Evolutionary conservation across 805 yeast genomes (phyloP), one percentile per base, ranked within the genome.

Genomic region (Torulaspora quercuum): DNA sequence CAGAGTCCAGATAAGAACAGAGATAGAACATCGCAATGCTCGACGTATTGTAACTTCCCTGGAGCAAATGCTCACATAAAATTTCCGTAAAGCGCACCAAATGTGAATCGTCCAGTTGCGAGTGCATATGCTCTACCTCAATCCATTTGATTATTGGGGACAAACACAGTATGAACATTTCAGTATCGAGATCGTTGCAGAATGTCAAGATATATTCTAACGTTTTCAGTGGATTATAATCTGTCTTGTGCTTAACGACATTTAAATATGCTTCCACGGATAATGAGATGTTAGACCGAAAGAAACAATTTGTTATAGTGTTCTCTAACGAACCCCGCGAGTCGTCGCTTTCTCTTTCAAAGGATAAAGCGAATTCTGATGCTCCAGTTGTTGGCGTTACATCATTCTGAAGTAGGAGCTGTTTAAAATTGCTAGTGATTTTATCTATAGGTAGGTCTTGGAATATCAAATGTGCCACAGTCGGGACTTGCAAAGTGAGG

Each of bases 21-120:
- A 60, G 39, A 5, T 35, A 17, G 11, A 25, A 28, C 14, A 57
- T 42, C 1, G 56, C 45, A 1, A 15, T 22, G 12, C 46, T 43
- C 1, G 59, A 54, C 4, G 52, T 51, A 33, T 48, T 52, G 33
- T 34, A 55, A 7, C 39, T 36, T 6, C 41, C 31, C 19, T 42
- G 42, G 6, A 59, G 33, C 7, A 59, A 29, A 11, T 48, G 38
- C n/a, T 48, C 47, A 6, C 56, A 59, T 9, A 53, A 33, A 7
- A 47, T n/a, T 23, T 53, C 51, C 2, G 57, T 52, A 4, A 57
- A 33, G 9, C 22, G 28, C 27, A 43, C 49, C 27, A 51, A 19
- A 7, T 24, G 10, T 12, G 30, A 6, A 14, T 19, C 12, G 29
- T 35, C 32, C 18, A 21, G 19, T 5, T 31, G 29, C 4, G n/a